These are phyloP conservation scores for Komagataella mondaviorum DNA, from an alignment of 805 yeast genomes.

Conservation along the genomic window DNA sequence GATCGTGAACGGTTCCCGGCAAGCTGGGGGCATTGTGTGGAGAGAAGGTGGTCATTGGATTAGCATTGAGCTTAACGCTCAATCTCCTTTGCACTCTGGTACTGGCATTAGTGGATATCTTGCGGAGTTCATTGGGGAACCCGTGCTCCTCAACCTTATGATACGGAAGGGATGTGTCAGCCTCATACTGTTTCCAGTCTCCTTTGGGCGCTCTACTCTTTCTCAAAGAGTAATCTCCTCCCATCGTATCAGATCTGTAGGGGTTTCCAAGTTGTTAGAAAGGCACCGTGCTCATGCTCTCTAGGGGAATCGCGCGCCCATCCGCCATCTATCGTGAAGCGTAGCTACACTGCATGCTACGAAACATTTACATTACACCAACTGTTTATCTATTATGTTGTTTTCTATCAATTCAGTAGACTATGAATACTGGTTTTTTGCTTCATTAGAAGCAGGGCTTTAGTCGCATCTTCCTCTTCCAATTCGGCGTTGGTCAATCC, in stretches of 20 bases:
- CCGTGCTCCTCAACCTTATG: background rate
- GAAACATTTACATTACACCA: background rate
- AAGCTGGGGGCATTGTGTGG: background rate
- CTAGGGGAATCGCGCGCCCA: background rate
- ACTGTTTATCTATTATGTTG: background rate
- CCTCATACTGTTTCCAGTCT: constrained; percentile 2
- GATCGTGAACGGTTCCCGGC: background rate
- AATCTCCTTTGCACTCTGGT: background rate
- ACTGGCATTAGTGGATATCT: background rate
- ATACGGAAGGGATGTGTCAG: background rate
- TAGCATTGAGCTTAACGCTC: background rate
- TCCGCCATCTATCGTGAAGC: background rate
- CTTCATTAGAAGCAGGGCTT: constrained; percentile 3
- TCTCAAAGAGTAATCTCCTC: background rate
- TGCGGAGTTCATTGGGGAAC: background rate
- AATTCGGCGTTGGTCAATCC: background rate
- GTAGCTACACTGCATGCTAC: background rate
- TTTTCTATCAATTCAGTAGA: constrained; percentile 1
- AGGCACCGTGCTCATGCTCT: background rate
- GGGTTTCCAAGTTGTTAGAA: background rate
- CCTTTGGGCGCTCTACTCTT: constrained; percentile 7
- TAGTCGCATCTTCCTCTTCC: constrained; percentile 2
- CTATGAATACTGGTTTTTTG: constrained; percentile 3
- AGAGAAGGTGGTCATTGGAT: background rate
- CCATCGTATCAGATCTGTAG: background rate